A percentile compares a stretch with the other conserved stretches of the same genome.
Evolutionary conservation across 2,329 filamentous ascomycete species (phyloP).

Genomic region (Penicillium sp.): DNA sequence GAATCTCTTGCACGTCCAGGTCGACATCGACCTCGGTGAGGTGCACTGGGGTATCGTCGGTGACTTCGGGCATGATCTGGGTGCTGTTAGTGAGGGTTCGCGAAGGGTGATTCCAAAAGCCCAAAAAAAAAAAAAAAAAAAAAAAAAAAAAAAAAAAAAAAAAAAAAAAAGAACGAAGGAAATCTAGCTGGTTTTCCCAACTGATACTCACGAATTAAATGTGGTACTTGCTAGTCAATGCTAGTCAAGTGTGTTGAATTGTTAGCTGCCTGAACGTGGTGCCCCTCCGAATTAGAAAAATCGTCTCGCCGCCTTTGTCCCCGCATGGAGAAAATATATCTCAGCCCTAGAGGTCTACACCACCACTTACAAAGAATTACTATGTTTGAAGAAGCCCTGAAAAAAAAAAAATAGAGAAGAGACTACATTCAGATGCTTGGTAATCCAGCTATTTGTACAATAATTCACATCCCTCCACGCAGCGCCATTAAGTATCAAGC

Average conservation of each 20-base stretch:
- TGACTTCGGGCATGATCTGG: constrained; percentile 26
- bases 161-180: too few species aligned
- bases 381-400: neutral
- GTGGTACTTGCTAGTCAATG: neutral
- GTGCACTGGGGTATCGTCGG: constrained; percentile 20
- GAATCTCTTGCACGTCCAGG: constrained; percentile 55
- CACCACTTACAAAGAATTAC: neutral
- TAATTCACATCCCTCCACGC: constrained; percentile 22
- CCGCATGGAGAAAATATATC: constrained; percentile 23
- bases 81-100: constrained; percentile 4
- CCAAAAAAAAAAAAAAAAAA: neutral
- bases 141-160: too few species aligned
- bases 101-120: neutral
- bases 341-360: neutral
- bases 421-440: constrained; percentile 33
- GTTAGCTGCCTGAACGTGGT: constrained; percentile 9
- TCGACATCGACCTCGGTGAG: constrained; percentile 37
- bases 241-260: neutral
- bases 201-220: constrained; percentile 1
- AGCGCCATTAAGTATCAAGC: constrained; percentile 22
- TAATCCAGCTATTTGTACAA: constrained; percentile 39
- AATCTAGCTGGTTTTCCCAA: neutral
- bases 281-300: constrained; percentile 24
- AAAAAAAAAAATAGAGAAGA: constrained; percentile 28
- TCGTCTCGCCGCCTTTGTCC: constrained; percentile 32